Base-by-base conservation (phyloP, 1,139 yeast species). In the Taphrina betulina region DNA sequence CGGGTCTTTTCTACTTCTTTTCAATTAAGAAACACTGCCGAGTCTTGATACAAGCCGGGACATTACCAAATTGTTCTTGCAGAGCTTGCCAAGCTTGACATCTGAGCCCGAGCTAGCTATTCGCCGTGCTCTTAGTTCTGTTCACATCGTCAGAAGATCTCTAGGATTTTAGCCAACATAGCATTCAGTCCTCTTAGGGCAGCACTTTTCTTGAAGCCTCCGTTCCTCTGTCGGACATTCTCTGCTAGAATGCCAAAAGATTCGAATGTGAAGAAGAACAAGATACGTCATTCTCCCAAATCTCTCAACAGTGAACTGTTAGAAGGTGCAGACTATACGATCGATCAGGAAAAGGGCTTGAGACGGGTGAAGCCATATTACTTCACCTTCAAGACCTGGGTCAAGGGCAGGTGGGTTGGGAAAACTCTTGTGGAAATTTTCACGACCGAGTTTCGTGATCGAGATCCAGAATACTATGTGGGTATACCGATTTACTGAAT, bases 351-450 rank as follows among this genome's bases (percentile, higher is more conserved):
- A 3, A 60, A 53, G 24, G 66, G 68, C 1, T 72, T 87, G 54
- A 73, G 97, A 42, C 74, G 85, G 60, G 87, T 92, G 1, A 77
- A 81, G 1, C 97, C 98, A 0, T 94, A 92, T 67, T 85, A 78
- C 66, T 92, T 81, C 72, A 89, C 95, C 0, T 90, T 92, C 67
- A 74, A 87, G 68, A 92, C 99, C 0, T 87, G 84, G 67, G 90
- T 96, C 70, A 94, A 94, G 68, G 72, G 79, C 67, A 76, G 99
- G 64, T 94, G 99, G 99, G 76, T 92, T 64, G 94, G 85, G 65
- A 74, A 87, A 14, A 81, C 80, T 36, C 70, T 94, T 48, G 63
- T 88, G 17, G 97, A 92, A 58, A 80, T 94, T 3, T 92, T 94
- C 65, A 73, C 81, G 1, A 76, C 78, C 34, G 99, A 94, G 68